phyloP scores from a whole-genome alignment of 2,329 filamentous ascomycete genomes.

The Dactylonectria estremocensis region DNA sequence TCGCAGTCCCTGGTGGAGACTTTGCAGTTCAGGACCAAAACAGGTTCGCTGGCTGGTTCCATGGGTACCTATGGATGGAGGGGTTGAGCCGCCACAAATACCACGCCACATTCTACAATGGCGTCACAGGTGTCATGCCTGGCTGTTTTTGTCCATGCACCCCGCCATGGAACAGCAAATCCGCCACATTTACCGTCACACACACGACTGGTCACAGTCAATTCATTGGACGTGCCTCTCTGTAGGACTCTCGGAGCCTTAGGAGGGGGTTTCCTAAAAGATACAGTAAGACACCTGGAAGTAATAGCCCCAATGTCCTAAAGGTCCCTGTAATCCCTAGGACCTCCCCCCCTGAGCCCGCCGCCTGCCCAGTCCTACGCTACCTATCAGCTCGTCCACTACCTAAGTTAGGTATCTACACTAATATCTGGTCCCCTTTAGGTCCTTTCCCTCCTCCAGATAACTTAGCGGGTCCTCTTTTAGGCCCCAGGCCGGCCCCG shows the following conservation, averaged over 20 bases:
- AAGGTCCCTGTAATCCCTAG: background rate
- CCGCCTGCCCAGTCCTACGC: slow-evolving; percentile 21
- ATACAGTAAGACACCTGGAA: background rate
- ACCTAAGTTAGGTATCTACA: too few relatives aligned
- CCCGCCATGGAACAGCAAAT: slow-evolving; percentile 11
- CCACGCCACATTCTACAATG: background rate
- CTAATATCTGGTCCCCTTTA: background rate
- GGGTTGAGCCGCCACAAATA: slow-evolving; percentile 32
- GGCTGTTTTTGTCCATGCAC: slow-evolving; percentile 33
- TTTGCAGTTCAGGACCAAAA: slow-evolving; percentile 23
- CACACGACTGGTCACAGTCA: background rate
- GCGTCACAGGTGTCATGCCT: background rate
- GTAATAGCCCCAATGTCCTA: background rate
- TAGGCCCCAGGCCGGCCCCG: slow-evolving; percentile 29
- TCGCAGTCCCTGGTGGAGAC: slow-evolving; percentile 39
- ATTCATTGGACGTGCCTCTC: background rate
- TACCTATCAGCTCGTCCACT: slow-evolving; percentile 1
- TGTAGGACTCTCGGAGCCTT: background rate
- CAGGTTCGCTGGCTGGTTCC: slow-evolving; percentile 8
- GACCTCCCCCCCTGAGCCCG: background rate
- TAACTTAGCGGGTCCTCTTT: slow-evolving; percentile 6
- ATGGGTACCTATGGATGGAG: slow-evolving; percentile 22
- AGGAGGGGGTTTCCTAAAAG: background rate
- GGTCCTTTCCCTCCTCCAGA: slow-evolving; percentile 4
- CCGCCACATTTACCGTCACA: background rate